Evolutionary conservation across 192 early-diverging fungal genomes (phyloP).

Genomic region (Rhizoclosmatium globosum): DNA sequence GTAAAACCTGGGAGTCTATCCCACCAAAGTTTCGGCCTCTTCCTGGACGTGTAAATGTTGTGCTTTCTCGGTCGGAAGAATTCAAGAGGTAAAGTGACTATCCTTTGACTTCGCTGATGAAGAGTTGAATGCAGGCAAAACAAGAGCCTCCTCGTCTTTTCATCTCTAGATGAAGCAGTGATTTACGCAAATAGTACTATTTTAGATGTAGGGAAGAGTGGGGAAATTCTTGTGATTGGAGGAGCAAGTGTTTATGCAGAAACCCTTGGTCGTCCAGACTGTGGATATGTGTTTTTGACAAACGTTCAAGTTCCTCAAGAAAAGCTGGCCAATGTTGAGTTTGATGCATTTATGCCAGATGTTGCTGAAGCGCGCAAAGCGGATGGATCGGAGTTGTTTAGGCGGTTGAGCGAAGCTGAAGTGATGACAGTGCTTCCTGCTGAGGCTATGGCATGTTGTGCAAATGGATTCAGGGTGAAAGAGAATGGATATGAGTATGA

Average conservation of each 20-base stretch:
- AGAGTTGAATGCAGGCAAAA: neutral
- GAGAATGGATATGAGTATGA: neutral
- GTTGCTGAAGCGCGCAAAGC: conserved; percentile 55
- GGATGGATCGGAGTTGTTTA: neutral
- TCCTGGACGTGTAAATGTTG: conserved; percentile 80
- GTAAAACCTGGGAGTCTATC: conserved; percentile 93
- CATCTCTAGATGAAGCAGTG: conserved; percentile 64
- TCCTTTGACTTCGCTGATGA: neutral
- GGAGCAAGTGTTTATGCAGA: conserved; percentile 79
- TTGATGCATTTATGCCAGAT: conserved; percentile 29
- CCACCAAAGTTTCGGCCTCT: conserved; percentile 84
- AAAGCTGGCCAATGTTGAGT: neutral
- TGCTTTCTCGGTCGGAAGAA: conserved; percentile 73
- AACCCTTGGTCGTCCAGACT: conserved; percentile 65
- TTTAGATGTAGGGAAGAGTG: conserved; percentile 37
- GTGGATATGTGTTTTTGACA: conserved; percentile 75
- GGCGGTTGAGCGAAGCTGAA: neutral
- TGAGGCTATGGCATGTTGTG: neutral
- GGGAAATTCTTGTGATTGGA: conserved; percentile 79
- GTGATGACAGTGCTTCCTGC: neutral
- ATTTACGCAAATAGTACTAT: conserved; percentile 53
- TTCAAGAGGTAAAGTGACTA: conserved; percentile 24
- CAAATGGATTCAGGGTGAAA: neutral
- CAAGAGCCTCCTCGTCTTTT: conserved; percentile 35
- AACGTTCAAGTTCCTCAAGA: conserved; percentile 63